phyloP scores from a whole-genome alignment of 129 eudicot species.

The Artemisia argyi region DNA sequence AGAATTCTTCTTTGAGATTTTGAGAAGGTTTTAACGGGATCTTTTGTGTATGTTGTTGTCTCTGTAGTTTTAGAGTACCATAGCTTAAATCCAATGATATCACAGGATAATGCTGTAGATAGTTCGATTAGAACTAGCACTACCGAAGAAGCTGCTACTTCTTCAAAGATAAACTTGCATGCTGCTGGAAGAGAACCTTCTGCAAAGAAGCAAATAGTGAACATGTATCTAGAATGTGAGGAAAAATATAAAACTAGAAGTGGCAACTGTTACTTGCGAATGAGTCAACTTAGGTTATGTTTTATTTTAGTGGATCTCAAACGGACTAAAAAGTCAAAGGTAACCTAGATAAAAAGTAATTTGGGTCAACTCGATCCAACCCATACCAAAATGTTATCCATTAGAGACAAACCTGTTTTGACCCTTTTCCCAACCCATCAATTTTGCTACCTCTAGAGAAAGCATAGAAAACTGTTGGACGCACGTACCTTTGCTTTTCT shows the following conservation, averaged over 20 bases:
- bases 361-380: background rate
- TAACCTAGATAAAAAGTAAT: background rate
- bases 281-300: background rate
- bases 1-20: conserved; percentile 72
- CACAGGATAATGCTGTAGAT: conserved; percentile 43
- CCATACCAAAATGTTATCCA: background rate
- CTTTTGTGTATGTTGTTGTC: conserved; percentile 53
- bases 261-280: background rate
- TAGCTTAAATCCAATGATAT: conserved; percentile 72
- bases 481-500: conserved; percentile 55
- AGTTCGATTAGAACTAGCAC: conserved; percentile 72
- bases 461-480: background rate
- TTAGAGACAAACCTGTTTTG: background rate
- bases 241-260: background rate
- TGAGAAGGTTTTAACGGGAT: conserved; percentile 63
- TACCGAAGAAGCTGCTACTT: conserved; percentile 75
- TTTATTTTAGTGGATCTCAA: background rate
- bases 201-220: conserved; percentile 30
- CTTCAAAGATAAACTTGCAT: conserved; percentile 85
- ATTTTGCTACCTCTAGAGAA: background rate
- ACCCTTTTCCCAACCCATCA: too few species aligned
- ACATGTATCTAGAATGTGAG: background rate
- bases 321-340: background rate
- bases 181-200: conserved; percentile 98
- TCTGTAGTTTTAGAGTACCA: conserved; percentile 76